phyloP scores from a whole-genome alignment of 345 rosid species.

The Syzygium jambos region DNA sequence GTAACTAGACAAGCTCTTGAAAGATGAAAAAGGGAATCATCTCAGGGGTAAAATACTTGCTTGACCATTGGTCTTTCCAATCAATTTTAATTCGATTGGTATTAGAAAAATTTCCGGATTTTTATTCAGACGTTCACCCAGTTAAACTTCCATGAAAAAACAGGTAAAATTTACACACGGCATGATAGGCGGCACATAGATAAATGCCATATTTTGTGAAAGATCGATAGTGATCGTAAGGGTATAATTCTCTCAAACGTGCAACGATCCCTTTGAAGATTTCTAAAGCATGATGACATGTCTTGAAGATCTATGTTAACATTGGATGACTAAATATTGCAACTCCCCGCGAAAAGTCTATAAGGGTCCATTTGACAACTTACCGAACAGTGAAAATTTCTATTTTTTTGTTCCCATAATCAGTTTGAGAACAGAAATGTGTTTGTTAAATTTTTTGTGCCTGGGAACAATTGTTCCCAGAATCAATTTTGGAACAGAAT shows the following conservation, averaged over 20 bases:
- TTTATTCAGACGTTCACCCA: neutral
- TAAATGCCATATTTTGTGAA: neutral
- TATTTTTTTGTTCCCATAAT: neutral
- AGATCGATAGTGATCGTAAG: neutral
- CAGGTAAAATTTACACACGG: neutral
- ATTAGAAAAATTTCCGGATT: neutral
- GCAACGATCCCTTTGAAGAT: neutral
- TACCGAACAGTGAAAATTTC: no score
- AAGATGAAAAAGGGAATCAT: neutral
- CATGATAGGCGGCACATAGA: rapidly evolving
- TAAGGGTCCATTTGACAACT: neutral
- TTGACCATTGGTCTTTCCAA: neutral
- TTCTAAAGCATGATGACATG: neutral
- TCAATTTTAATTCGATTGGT: neutral
- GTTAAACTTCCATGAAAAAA: neutral
- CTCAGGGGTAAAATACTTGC: neutral
- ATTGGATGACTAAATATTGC: neutral
- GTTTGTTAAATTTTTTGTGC: no score
- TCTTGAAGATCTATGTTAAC: neutral
- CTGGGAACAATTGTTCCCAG: no score
- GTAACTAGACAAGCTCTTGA: neutral
- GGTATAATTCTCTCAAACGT: neutral
- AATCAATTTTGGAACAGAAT: no score
- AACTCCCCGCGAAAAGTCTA: neutral
- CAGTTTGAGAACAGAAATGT: no score